Evolutionary conservation across 2,329 filamentous ascomycete species (phyloP).

Genomic region (Cordyceps militaris): DNA sequence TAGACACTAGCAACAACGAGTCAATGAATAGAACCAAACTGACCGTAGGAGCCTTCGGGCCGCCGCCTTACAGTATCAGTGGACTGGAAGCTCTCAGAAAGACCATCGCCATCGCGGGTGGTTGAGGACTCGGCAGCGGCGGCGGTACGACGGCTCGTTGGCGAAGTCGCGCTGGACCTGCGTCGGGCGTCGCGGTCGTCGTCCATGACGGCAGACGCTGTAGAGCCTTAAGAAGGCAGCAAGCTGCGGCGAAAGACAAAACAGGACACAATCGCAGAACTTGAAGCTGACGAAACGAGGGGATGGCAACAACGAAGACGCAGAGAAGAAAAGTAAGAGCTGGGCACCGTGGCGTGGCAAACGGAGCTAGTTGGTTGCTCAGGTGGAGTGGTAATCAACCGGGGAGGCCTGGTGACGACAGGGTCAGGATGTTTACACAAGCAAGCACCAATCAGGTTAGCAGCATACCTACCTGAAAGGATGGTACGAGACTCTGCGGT

Average conservation of each 20-base stretch:
- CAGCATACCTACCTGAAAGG: no score
- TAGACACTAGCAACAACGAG: neutral
- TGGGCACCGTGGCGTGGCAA: constrained; percentile 2
- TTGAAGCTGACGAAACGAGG: neutral
- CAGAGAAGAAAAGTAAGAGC: neutral
- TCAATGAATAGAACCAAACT: constrained; percentile 18
- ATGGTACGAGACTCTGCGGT: no score
- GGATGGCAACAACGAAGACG: neutral
- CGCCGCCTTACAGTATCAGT: constrained; percentile 53
- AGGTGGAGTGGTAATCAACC: constrained; percentile 8
- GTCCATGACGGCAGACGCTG: constrained; percentile 4
- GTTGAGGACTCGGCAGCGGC: constrained; percentile 31
- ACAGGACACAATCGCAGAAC: neutral
- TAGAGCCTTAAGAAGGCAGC: neutral
- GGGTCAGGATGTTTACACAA: neutral
- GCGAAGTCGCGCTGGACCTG: constrained; percentile 29
- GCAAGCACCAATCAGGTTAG: no score
- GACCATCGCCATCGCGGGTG: constrained; percentile 34
- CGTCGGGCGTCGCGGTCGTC: constrained; percentile 1
- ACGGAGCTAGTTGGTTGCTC: neutral
- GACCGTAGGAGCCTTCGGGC: constrained; percentile 52
- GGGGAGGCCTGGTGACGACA: constrained; percentile 7
- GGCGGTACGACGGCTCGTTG: constrained; percentile 40
- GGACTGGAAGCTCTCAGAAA: constrained; percentile 50
- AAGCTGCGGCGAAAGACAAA: neutral